Evolutionary conservation across 108 stramenopile genomes (phyloP).

Genomic region (Halocafeteria seosinensis): DNA sequence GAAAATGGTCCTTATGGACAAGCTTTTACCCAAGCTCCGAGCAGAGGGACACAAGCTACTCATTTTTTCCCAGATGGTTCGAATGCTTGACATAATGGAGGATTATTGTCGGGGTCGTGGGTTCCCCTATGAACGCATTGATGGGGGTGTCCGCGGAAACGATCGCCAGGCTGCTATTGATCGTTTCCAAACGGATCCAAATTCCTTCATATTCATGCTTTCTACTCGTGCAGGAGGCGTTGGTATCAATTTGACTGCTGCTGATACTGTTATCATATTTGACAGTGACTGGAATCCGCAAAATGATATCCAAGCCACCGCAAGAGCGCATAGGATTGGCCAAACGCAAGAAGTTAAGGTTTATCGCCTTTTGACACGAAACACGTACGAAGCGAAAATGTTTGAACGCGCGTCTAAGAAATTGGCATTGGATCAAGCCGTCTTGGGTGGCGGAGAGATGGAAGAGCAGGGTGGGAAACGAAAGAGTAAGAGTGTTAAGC

Average conservation of each 20-base stretch:
- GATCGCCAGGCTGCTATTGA: slow-evolving; percentile 28
- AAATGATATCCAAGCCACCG: slow-evolving; percentile 72
- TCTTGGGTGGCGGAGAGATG: slow-evolving; percentile 40
- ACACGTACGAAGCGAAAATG: slow-evolving; percentile 92
- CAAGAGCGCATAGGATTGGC: slow-evolving; percentile 76
- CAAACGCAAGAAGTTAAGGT: slow-evolving; percentile 76
- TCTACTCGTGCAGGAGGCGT: slow-evolving; percentile 25
- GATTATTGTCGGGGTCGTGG: slow-evolving; percentile 57
- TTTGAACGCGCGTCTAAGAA: slow-evolving; percentile 88
- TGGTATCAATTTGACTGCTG: slow-evolving; percentile 41
- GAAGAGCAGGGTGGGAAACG: background rate
- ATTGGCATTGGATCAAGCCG: slow-evolving; percentile 95
- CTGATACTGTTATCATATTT: slow-evolving; percentile 95
- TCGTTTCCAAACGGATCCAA: slow-evolving; percentile 16
- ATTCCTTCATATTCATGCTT: slow-evolving; percentile 17
- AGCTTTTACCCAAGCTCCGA: slow-evolving; percentile 78
- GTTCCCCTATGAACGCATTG: slow-evolving; percentile 33
- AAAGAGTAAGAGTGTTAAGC: background rate
- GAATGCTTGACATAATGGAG: slow-evolving; percentile 82
- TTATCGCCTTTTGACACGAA: slow-evolving; percentile 74
- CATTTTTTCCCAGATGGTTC: slow-evolving; percentile 93
- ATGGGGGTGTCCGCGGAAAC: slow-evolving; percentile 28
- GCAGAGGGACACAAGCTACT: slow-evolving; percentile 70
- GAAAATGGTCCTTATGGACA: slow-evolving; percentile 88
- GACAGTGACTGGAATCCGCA: slow-evolving; percentile 97